Evolutionary conservation across 345 rosid species (phyloP).

Genomic region (Theobroma cacao): DNA sequence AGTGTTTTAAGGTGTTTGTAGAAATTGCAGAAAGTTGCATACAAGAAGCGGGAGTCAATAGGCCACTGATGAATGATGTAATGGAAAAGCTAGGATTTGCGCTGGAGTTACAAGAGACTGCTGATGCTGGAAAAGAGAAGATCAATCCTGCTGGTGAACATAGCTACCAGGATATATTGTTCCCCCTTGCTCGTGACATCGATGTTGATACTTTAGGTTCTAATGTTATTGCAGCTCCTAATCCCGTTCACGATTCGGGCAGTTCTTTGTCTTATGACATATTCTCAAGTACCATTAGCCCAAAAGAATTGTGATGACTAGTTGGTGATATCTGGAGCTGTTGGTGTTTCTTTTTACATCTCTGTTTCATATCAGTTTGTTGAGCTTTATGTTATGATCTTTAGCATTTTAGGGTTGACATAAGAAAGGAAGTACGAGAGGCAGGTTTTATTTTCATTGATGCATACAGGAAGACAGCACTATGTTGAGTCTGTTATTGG

Average conservation of each 20-base stretch:
- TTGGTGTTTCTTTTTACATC: too few relatives aligned
- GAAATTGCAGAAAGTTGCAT: slow-evolving; percentile 1
- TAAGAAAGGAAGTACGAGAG: too few relatives aligned
- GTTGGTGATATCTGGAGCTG: too few relatives aligned
- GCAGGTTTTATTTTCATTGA: too few relatives aligned
- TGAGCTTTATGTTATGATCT: too few relatives aligned
- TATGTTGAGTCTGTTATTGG: too few relatives aligned
- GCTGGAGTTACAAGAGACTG: neutral
- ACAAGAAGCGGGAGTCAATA: neutral
- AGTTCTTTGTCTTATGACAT: slow-evolving; percentile 9
- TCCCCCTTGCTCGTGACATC: neutral
- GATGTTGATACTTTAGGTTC: neutral
- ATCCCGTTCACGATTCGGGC: neutral
- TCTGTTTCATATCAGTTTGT: too few relatives aligned
- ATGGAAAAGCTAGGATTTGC: neutral
- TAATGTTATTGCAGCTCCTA: neutral
- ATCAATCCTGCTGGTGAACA: neutral
- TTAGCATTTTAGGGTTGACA: too few relatives aligned
- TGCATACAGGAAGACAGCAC: too few relatives aligned
- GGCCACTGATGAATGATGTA: slow-evolving; percentile 2
- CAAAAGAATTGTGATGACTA: neutral
- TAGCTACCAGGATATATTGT: neutral
- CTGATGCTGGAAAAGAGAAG: neutral
- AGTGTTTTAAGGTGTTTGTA: neutral
- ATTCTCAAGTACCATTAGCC: neutral